Base-by-base conservation (phyloP, 805 yeast genomes). In the Metschnikowia lunata region DNA sequence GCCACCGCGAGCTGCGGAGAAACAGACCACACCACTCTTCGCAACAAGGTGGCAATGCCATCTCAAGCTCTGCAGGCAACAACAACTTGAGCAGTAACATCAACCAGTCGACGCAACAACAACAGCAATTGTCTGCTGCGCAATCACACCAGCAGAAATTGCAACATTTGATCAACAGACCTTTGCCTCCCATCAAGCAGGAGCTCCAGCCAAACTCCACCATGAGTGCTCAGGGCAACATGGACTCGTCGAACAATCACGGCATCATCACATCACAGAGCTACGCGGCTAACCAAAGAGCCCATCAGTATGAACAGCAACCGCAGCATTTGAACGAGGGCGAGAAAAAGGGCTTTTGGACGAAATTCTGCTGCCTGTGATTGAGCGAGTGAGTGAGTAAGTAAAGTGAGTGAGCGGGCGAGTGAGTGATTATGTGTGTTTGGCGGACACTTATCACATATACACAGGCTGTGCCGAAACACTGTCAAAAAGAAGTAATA, bases 71-170 rank as follows among this genome's bases (percentile, higher is more conserved):
- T 2, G 51, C 56, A 7, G 54, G 47, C 10, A 47, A 51, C 49
- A 53, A 37, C 51, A 50, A 47, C 51, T 56, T 47, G 57, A 56
- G 39, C 61, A 53, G 45, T 53, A 55, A 43, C 50, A 56, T 42
- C 51, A 52, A 43, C 45, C 56, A 41, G 43, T 46, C 55, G 27
- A 36, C 47, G 32, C 55, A 46, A 36, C 59, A 54, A 39, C 49
- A 46, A 13, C 50, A 47, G 26, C 74, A 67, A 53, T 57, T 66
- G 48, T 55, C 66, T n/a, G 74, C 74, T 6, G 75, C 74, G 30
- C 75, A 71, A 56, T 69, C 71, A 43, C 75, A 71, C 56, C 76
- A 71, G 58, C 75, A 70, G 51, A 71, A 71, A 58, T 67, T 71
- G 57, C 76, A 71, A 54, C 73, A 69, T 52, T 68, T 71, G 62